Evolutionary conservation across 1,284 basidiomycete species (phyloP).

Genomic region (Malassezia obtusa): DNA sequence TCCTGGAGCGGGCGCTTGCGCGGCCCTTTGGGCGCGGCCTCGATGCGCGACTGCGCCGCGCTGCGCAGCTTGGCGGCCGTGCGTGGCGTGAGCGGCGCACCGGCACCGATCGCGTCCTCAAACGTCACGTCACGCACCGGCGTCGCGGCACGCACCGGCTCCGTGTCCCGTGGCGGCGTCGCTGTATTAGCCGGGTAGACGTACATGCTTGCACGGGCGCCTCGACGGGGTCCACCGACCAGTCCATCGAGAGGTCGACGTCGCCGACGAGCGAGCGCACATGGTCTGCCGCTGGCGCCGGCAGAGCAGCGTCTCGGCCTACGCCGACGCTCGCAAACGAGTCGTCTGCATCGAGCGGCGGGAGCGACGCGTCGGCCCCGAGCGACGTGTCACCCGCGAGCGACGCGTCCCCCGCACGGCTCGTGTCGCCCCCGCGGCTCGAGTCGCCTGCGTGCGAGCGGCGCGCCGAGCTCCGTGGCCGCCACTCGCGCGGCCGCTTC

Average conservation of each 20-base stretch:
- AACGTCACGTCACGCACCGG: slow-evolving; percentile 10
- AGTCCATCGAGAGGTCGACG: slow-evolving; percentile 16
- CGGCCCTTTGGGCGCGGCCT: neutral
- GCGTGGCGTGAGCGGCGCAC: slow-evolving; percentile 8
- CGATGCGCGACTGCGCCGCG: slow-evolving; percentile 4
- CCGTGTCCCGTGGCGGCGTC: neutral
- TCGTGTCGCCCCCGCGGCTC: neutral
- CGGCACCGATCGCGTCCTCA: slow-evolving; percentile 6
- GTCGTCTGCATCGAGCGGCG: slow-evolving; percentile 47
- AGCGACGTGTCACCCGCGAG: neutral
- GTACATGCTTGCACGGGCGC: neutral
- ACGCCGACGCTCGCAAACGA: slow-evolving; percentile 35
- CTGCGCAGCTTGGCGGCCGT: slow-evolving; percentile 12
- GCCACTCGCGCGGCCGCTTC: slow-evolving; percentile 4
- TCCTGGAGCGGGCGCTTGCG: slow-evolving; percentile 17
- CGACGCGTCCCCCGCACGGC: too few species aligned
- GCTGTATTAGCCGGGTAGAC: neutral
- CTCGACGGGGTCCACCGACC: slow-evolving; percentile 5
- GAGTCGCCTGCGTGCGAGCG: neutral
- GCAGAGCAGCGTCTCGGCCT: slow-evolving; percentile 31
- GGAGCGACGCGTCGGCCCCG: neutral
- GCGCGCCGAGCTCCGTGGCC: slow-evolving; percentile 20
- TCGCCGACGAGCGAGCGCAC: slow-evolving; percentile 22
- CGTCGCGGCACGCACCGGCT: neutral
- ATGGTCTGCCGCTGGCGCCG: slow-evolving; percentile 1